A percentile compares a stretch with the other conserved stretches of the same genome.
Evolutionary conservation across 495 filamentous ascomycete species (phyloP).

Genomic region (Tuber borchii): DNA sequence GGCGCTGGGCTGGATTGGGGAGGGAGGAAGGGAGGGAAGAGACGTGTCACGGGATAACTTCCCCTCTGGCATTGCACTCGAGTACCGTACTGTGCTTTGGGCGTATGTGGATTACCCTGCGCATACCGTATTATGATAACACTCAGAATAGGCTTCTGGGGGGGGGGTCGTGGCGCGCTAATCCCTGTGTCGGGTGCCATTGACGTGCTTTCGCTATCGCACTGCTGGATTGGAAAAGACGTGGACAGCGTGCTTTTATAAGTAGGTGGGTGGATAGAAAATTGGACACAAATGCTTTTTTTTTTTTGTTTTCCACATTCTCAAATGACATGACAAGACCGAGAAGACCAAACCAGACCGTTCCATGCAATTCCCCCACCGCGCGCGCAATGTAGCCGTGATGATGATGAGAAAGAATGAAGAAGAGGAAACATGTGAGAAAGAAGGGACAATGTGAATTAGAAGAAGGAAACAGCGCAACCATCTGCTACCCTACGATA

Average conservation of each 20-base stretch:
- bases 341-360: background rate
- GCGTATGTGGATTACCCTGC: background rate
- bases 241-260: background rate
- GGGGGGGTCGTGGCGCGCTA: background rate
- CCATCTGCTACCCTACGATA: background rate
- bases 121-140: background rate
- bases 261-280: background rate
- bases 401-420: too few species aligned
- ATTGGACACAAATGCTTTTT: background rate
- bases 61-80: background rate
- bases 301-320: background rate
- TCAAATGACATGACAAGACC: background rate
- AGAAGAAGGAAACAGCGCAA: conserved; percentile 2
- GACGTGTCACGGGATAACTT: too few species aligned
- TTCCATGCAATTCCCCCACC: background rate
- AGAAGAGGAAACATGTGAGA: background rate
- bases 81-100: too few species aligned
- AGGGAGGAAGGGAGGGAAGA: too few species aligned
- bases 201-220: background rate
- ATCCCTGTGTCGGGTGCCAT: too few species aligned
- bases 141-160: background rate
- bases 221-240: background rate
- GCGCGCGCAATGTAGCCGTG: background rate
- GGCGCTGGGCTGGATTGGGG: too few species aligned
- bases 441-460: background rate